These are phyloP conservation scores for Gyromitra esculenta DNA, from an alignment of 2,329 filamentous ascomycete species.

Conservation along the genomic window DNA sequence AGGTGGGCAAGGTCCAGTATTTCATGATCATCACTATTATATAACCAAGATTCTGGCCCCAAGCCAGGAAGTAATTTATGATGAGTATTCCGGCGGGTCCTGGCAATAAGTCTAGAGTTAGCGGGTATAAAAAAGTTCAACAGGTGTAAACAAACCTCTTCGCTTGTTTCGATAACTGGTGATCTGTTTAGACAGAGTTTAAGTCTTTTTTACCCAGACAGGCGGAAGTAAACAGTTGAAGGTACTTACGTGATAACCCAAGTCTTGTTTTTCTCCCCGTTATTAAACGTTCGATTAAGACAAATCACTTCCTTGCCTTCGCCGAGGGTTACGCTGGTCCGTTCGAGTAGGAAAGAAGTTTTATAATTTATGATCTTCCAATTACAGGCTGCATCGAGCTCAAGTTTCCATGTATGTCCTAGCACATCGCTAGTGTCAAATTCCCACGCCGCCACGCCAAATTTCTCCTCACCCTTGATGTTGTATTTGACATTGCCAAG, in stretches of 20 bases:
- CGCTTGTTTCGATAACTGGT: constrained; percentile 8
- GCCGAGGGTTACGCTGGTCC: not conserved
- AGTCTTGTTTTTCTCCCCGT: constrained; percentile 14
- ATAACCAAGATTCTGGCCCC: not conserved
- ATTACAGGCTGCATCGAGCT: constrained; percentile 23
- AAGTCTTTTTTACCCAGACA: not conserved
- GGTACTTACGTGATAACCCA: constrained; percentile 26
- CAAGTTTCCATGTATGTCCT: constrained; percentile 32
- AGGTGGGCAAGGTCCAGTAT: not conserved
- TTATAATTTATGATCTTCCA: constrained; percentile 39
- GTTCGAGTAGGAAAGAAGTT: constrained; percentile 20
- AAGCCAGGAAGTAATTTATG: not conserved
- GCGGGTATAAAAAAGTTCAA: not conserved
- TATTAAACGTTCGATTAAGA: not conserved
- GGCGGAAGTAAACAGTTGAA: not conserved
- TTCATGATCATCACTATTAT: not conserved
- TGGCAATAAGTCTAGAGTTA: not conserved
- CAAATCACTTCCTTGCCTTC: constrained; percentile 4
- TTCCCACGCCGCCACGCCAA: constrained; percentile 19
- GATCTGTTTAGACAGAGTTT: constrained; percentile 11
- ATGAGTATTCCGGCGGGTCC: not conserved
- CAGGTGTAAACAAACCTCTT: constrained; percentile 20
- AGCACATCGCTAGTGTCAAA: not conserved
- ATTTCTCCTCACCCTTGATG: not conserved
- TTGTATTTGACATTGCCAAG: constrained; percentile 13